These are phyloP conservation scores for Nadsonia starkeyi-henricii DNA, from an alignment of 1,139 yeast genomes.

Conservation along the genomic window DNA sequence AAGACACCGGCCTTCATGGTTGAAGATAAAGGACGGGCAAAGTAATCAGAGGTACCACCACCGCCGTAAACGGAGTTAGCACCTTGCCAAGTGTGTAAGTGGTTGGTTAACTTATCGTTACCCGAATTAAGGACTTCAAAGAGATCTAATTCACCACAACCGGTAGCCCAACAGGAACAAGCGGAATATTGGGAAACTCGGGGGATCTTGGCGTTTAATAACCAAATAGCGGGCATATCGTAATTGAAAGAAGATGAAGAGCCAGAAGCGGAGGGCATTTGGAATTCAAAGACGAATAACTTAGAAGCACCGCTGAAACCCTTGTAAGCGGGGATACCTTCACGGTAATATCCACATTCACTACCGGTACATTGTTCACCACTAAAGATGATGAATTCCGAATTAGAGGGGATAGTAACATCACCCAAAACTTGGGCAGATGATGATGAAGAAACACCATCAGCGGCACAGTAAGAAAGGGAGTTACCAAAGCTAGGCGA, in stretches of 20 bases:
- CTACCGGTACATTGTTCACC: slow-evolving; percentile 43
- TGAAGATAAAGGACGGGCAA: slow-evolving; percentile 63
- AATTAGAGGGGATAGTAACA: slow-evolving; percentile 52
- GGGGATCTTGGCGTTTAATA: slow-evolving; percentile 86
- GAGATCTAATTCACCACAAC: slow-evolving; percentile 92
- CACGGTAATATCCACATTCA: slow-evolving; percentile 81
- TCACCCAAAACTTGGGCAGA: slow-evolving; percentile 48
- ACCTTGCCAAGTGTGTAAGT: slow-evolving; percentile 83
- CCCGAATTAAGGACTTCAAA: slow-evolving; percentile 74
- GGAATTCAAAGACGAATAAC: slow-evolving; percentile 79
- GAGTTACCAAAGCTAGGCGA: slow-evolving; percentile 80
- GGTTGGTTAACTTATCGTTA: slow-evolving; percentile 58
- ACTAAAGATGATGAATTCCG: slow-evolving; percentile 68
- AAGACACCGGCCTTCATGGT: slow-evolving; percentile 85
- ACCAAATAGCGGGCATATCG: slow-evolving; percentile 96
- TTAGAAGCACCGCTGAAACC: slow-evolving; percentile 62
- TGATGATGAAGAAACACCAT: slow-evolving; percentile 56
- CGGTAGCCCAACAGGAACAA: slow-evolving; percentile 92
- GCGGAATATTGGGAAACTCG: slow-evolving; percentile 83
- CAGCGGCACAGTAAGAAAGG: slow-evolving; percentile 60
- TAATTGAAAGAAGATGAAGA: slow-evolving; percentile 32
- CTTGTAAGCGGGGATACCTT: slow-evolving; percentile 79
- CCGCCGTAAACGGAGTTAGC: slow-evolving; percentile 33
- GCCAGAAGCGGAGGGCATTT: slow-evolving; percentile 64
- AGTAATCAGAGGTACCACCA: slow-evolving; percentile 82